phyloP scores from a whole-genome alignment of 768 basidiomycete genomes.

The Suillus weaverae region DNA sequence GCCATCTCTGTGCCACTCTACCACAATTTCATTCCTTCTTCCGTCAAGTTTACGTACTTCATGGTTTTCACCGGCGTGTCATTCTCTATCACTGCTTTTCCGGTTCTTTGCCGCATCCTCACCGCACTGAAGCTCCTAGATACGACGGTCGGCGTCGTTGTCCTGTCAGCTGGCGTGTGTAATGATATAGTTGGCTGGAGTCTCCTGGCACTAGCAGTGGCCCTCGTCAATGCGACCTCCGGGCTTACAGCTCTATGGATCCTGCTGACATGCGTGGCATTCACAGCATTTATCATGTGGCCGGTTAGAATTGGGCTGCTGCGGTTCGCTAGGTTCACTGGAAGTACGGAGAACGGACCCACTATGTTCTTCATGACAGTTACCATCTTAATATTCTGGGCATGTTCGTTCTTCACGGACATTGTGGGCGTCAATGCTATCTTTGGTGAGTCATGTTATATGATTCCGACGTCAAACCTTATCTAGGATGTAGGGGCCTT shows the following conservation, averaged over 20 bases:
- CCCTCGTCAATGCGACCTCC: conserved; percentile 84
- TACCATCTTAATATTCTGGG: conserved; percentile 78
- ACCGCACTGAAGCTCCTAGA: conserved; percentile 88
- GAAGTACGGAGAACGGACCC: conserved; percentile 80
- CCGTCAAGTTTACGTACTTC: conserved; percentile 77
- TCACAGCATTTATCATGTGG: conserved; percentile 75
- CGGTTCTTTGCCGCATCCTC: conserved; percentile 87
- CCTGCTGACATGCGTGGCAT: conserved; percentile 77
- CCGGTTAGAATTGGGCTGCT: conserved; percentile 58
- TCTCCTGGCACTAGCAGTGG: conserved; percentile 85
- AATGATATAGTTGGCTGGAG: conserved; percentile 90
- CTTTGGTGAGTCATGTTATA: conserved; percentile 55
- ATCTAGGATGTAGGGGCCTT: conserved; percentile 61
- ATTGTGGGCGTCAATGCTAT: conserved; percentile 93
- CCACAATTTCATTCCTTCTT: conserved; percentile 61
- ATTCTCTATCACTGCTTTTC: conserved; percentile 86
- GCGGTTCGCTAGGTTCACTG: conserved; percentile 77
- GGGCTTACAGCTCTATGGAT: conserved; percentile 87
- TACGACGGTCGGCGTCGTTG: conserved; percentile 90
- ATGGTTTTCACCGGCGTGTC: conserved; percentile 94
- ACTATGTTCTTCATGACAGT: conserved; percentile 88
- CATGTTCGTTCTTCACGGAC: conserved; percentile 90
- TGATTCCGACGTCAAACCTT: not conserved
- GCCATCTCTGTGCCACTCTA: conserved; percentile 76
- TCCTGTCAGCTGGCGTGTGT: conserved; percentile 89